phyloP scores from a whole-genome alignment of 129 eudicot species.

The Tagetes erecta region DNA sequence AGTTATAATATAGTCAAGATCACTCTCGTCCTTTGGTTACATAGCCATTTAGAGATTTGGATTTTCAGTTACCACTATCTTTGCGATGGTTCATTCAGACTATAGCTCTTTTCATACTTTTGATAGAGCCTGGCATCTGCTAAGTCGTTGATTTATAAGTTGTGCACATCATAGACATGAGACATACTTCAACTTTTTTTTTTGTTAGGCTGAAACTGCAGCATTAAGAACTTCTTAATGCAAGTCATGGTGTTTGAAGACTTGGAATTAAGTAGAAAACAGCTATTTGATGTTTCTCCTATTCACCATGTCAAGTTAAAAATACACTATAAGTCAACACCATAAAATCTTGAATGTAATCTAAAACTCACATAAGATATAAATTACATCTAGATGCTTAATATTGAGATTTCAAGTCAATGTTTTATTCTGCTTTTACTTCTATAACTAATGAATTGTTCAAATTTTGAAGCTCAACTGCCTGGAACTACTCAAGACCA shows the following conservation, averaged over 20 bases:
- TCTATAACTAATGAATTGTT: constrained; percentile 39
- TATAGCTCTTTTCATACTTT: constrained; percentile 4
- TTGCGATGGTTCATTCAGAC: background rate
- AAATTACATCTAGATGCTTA: background rate
- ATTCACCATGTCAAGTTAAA: no score
- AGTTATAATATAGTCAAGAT: no score
- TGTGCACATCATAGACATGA: background rate
- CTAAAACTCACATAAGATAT: no score
- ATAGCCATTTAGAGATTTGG: background rate
- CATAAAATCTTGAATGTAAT: no score
- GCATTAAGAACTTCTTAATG: no score
- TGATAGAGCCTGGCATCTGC: constrained; percentile 3
- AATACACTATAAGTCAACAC: no score
- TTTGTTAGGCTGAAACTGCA: background rate
- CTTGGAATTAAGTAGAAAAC: no score
- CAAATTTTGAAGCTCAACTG: constrained; percentile 71
- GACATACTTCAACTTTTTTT: background rate
- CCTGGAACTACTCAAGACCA: constrained; percentile 97
- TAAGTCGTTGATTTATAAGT: background rate
- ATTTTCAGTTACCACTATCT: no score
- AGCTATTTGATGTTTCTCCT: no score
- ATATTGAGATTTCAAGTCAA: background rate
- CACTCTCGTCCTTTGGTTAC: background rate
- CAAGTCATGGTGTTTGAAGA: no score
- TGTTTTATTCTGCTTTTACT: background rate